Percentiles rank a stretch among this genome's conserved stretches.
phyloP scores from a whole-genome alignment of 192 early-diverging fungal species.

The Phlyctochytrium bullatum region DNA sequence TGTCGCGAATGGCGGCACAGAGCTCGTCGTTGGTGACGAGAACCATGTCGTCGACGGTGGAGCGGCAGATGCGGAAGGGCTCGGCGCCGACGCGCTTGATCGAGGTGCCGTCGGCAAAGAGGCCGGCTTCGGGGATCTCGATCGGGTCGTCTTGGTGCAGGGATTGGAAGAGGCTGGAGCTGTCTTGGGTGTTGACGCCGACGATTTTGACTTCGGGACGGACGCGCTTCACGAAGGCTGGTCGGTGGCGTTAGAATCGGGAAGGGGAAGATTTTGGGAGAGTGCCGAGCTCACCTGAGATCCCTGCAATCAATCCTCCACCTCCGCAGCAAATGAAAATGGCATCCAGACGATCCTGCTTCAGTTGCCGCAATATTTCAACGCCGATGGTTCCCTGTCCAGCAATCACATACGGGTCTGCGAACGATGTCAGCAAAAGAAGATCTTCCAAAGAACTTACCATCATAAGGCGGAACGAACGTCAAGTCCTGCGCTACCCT shows the following conservation, averaged over 20 bases:
- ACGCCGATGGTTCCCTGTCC: slow-evolving; percentile 55
- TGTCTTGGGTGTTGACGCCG: slow-evolving; percentile 50
- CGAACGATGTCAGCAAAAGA: neutral
- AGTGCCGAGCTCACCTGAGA: slow-evolving; percentile 30
- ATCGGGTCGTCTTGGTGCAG: slow-evolving; percentile 33
- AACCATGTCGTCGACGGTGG: slow-evolving; percentile 46
- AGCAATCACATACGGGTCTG: slow-evolving; percentile 47
- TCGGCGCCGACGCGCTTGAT: slow-evolving; percentile 47
- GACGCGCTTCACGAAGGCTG: slow-evolving; percentile 41
- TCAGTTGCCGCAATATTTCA: slow-evolving; percentile 47
- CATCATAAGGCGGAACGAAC: slow-evolving; percentile 51
- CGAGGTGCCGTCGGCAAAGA: slow-evolving; percentile 53
- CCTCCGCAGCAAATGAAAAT: slow-evolving; percentile 54
- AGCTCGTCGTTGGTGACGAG: slow-evolving; percentile 49
- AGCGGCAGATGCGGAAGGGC: slow-evolving; percentile 27
- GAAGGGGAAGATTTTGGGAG: too few species aligned
- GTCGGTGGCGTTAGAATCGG: too few species aligned
- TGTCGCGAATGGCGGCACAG: slow-evolving; percentile 28
- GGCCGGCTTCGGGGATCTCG: slow-evolving; percentile 39
- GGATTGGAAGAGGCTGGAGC: slow-evolving; percentile 45
- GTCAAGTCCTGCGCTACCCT: slow-evolving; percentile 27
- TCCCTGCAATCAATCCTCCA: slow-evolving; percentile 51
- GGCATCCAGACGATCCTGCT: slow-evolving; percentile 40
- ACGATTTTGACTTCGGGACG: slow-evolving; percentile 47
- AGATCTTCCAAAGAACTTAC: slow-evolving; percentile 8